phyloP scores from a whole-genome alignment of 2,329 filamentous ascomycete genomes.

The Colletotrichum lupini region DNA sequence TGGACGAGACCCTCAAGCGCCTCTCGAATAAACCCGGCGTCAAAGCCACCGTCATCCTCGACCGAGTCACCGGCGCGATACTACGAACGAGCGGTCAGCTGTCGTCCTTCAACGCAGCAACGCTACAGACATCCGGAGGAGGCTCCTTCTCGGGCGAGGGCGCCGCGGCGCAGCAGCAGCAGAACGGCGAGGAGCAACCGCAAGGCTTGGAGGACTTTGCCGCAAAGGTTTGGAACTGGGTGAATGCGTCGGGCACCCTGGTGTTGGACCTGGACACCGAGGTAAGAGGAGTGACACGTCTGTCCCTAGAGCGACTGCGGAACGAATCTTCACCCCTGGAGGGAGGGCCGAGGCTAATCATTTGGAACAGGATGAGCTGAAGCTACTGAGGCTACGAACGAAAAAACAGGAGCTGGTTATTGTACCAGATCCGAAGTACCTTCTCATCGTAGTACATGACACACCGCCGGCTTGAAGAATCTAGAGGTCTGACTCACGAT shows the following conservation, averaged over 20 bases:
- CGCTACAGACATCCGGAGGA: slow-evolving; percentile 7
- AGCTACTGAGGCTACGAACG: slow-evolving; percentile 80
- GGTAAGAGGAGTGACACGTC: slow-evolving; percentile 51
- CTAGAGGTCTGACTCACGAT: neutral
- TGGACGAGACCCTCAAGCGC: slow-evolving; percentile 74
- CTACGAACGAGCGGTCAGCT: slow-evolving; percentile 80
- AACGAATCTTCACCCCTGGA: neutral
- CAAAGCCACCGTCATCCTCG: slow-evolving; percentile 80
- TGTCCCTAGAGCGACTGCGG: neutral
- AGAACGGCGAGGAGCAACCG: slow-evolving; percentile 52
- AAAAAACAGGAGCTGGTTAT: slow-evolving; percentile 88
- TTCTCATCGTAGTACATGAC: slow-evolving; percentile 84
- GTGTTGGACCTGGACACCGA: slow-evolving; percentile 80
- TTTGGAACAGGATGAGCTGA: slow-evolving; percentile 74
- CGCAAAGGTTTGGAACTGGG: slow-evolving; percentile 79
- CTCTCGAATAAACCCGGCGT: slow-evolving; percentile 83
- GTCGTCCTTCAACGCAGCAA: slow-evolving; percentile 57
- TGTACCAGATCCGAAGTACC: slow-evolving; percentile 82
- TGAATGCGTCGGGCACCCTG: slow-evolving; percentile 74
- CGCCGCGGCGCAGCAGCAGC: slow-evolving; percentile 44
- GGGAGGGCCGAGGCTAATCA: neutral
- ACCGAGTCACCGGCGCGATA: slow-evolving; percentile 77
- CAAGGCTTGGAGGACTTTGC: slow-evolving; percentile 79
- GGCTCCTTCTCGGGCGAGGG: slow-evolving; percentile 59
- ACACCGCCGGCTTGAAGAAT: slow-evolving; percentile 72